A percentile compares a stretch with the other conserved stretches of the same genome.
Conservation (phyloP, 257 asterid species). For the Gentiana macrophylla region DNA sequence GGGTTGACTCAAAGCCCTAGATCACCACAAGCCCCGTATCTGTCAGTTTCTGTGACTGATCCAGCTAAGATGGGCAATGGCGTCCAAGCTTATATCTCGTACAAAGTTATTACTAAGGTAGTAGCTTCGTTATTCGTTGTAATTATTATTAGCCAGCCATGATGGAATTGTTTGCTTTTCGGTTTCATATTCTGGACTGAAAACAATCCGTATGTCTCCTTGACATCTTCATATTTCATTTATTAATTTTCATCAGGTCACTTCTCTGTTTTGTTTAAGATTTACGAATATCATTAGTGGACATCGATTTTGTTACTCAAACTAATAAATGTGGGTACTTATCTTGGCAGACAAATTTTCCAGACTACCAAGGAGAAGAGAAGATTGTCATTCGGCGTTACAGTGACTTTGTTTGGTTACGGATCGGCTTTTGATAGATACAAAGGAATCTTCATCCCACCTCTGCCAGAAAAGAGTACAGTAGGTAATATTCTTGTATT, state of each 20-base stretch:
- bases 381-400: slow-evolving; percentile 93
- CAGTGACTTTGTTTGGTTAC: slow-evolving; percentile 92
- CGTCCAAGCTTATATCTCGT: slow-evolving; percentile 96
- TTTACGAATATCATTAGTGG: neutral
- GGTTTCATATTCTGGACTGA: too few species aligned
- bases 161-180: too few species aligned
- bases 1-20: slow-evolving; percentile 76
- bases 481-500: slow-evolving; percentile 55
- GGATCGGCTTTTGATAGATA: slow-evolving; percentile 88
- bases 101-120: slow-evolving; percentile 94
- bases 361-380: slow-evolving; percentile 80
- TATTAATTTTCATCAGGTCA: too few species aligned
- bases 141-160: too few species aligned
- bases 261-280: too few species aligned
- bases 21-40: slow-evolving; percentile 67
- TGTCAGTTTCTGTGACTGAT: slow-evolving; percentile 81
- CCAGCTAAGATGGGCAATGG: slow-evolving; percentile 99
- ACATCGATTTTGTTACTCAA: neutral
- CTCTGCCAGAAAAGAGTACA: slow-evolving; percentile 98
- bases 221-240: too few species aligned
- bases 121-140: too few species aligned
- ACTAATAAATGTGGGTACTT: slow-evolving; percentile 5
- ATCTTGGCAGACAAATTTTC: slow-evolving; percentile 64
- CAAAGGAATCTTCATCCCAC: slow-evolving; percentile 95
- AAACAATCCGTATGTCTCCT: too few species aligned